Conservation (phyloP, 2,329 filamentous ascomycete genomes). For the Neurospora sp. region DNA sequence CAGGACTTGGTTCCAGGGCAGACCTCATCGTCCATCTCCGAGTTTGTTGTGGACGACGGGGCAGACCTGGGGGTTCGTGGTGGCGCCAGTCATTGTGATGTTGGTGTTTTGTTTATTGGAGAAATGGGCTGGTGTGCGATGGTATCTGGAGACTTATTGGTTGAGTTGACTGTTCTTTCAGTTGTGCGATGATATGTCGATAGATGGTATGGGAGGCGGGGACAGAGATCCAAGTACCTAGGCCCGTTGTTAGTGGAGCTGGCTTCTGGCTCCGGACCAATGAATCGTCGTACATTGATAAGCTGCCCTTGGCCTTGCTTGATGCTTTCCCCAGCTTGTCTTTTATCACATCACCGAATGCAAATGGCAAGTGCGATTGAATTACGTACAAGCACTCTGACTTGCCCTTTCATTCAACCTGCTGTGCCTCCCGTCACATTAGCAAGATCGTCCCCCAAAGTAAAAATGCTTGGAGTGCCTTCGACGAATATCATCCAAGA, state of each 20-base stretch:
- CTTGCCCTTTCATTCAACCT: not conserved
- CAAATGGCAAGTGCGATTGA: not conserved
- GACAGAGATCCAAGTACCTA: not conserved
- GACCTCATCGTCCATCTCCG: no score
- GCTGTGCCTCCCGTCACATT: not conserved
- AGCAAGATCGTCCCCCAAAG: not conserved
- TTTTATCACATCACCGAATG: not conserved
- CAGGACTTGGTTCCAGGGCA: no score
- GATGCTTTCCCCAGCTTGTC: no score
- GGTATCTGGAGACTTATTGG: not conserved
- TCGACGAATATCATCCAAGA: not conserved
- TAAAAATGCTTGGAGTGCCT: not conserved
- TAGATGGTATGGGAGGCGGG: not conserved
- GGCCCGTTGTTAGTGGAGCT: not conserved
- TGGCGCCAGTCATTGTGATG: not conserved
- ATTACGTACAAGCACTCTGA: not conserved
- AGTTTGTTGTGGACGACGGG: no score
- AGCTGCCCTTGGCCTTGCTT: not conserved
- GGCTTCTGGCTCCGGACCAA: not conserved
- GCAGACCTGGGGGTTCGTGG: no score
- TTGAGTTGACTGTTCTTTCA: not conserved
- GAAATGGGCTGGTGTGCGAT: not conserved
- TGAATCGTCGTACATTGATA: not conserved
- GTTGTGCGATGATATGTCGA: not conserved
- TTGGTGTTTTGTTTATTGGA: not conserved